Evolutionary conservation across 805 yeast genomes (phyloP).

Genomic region (Ogataea pilisensis): DNA sequence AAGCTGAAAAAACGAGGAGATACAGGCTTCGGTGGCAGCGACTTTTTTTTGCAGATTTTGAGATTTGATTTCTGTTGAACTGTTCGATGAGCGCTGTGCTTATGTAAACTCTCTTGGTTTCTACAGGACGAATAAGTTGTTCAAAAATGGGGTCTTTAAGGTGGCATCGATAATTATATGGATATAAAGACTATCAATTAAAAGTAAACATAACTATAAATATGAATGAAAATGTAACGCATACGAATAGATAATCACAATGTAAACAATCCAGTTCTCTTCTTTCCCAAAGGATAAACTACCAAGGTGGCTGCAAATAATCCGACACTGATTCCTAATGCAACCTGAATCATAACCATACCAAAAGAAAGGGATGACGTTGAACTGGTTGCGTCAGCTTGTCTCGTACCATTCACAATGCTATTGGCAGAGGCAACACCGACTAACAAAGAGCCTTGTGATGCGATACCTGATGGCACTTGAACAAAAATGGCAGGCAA

Average conservation of each 20-base stretch:
- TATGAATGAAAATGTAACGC: conserved; percentile 1
- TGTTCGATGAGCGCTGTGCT: too few species aligned
- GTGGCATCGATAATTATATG: too few species aligned
- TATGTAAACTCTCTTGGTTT: too few species aligned
- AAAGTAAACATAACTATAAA: too few species aligned
- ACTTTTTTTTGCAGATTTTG: too few species aligned
- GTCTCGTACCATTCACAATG: conserved; percentile 36
- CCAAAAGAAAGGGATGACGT: conserved; percentile 53
- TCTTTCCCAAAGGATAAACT: conserved; percentile 90
- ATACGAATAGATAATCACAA: conserved; percentile 35
- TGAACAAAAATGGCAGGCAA: conserved; percentile 92
- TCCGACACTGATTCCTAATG: conserved; percentile 93
- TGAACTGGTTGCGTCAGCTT: conserved; percentile 2
- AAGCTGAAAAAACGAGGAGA: too few species aligned
- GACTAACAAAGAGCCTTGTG: conserved; percentile 77
- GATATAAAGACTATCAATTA: too few species aligned
- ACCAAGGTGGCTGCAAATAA: conserved; percentile 84
- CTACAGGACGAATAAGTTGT: too few species aligned
- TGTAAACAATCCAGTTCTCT: conserved; percentile 81
- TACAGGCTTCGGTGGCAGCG: too few species aligned
- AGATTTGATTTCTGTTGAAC: too few species aligned
- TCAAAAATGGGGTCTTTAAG: too few species aligned
- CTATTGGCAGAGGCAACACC: conserved; percentile 75
- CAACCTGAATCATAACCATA: conserved; percentile 85
- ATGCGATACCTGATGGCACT: conserved; percentile 93